A percentile compares a stretch with the other conserved stretches of the same genome.
phyloP scores from a whole-genome alignment of 768 basidiomycete genomes.

The Cubamyces sp. region DNA sequence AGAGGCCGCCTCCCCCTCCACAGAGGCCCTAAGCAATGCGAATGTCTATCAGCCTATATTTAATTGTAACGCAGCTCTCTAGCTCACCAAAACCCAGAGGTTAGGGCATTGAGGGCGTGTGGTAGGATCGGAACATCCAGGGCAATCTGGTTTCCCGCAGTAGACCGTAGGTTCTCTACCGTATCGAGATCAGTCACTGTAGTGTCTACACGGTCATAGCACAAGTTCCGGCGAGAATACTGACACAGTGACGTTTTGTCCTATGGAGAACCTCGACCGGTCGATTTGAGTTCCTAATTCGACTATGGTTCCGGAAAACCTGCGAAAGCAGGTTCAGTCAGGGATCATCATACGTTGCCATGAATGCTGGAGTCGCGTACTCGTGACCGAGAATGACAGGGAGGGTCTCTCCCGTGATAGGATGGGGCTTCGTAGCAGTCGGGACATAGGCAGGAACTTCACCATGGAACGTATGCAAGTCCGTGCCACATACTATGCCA shows the following conservation, averaged over 20 bases:
- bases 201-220: neutral
- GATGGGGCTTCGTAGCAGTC: slow-evolving; percentile 40
- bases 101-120: neutral
- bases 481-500: slow-evolving; percentile 48
- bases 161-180: slow-evolving; percentile 19
- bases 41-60: slow-evolving; percentile 10
- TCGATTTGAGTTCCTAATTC: slow-evolving; percentile 26
- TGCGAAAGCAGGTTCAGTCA: neutral
- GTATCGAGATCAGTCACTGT: too few species aligned
- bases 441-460: slow-evolving; percentile 33
- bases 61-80: too few species aligned
- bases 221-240: neutral
- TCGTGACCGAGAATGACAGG: slow-evolving; percentile 53
- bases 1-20: slow-evolving; percentile 46
- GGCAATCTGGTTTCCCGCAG: slow-evolving; percentile 42
- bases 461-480: slow-evolving; percentile 36
- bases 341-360: too few species aligned
- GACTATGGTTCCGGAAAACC: slow-evolving; percentile 31
- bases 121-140: slow-evolving; percentile 34
- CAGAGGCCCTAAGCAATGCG: neutral
- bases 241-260: slow-evolving; percentile 30
- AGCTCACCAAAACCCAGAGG: neutral
- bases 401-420: slow-evolving; percentile 42
- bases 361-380: slow-evolving; percentile 26
- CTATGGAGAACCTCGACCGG: slow-evolving; percentile 11